phyloP scores from a whole-genome alignment of 805 yeast genomes.

The Candida rishiriensis region DNA sequence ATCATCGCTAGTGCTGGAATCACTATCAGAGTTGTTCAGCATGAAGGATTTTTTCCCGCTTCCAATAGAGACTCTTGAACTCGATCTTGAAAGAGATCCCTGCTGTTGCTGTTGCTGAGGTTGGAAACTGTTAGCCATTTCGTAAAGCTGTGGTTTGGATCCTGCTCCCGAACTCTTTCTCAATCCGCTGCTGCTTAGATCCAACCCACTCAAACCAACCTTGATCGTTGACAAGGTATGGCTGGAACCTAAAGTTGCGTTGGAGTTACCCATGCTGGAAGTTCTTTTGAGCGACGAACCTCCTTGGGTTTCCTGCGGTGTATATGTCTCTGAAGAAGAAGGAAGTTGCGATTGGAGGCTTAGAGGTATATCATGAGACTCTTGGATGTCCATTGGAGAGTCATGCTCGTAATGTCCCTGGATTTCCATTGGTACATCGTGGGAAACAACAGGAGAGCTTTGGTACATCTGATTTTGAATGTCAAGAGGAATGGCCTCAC shows the following conservation, averaged over 20 bases:
- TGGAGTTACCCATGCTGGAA: slow-evolving; percentile 16
- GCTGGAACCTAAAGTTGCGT: slow-evolving; percentile 6
- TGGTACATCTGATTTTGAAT: slow-evolving; percentile 2
- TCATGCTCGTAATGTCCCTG: background rate
- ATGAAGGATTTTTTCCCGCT: slow-evolving; percentile 29
- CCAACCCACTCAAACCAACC: slow-evolving; percentile 29
- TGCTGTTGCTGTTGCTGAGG: slow-evolving; percentile 22
- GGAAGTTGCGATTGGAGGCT: background rate
- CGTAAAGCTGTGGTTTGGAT: slow-evolving; percentile 27
- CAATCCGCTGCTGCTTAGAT: slow-evolving; percentile 26
- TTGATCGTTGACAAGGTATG: slow-evolving; percentile 26
- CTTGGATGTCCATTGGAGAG: background rate
- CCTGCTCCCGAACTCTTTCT: slow-evolving; percentile 26
- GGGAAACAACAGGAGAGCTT: background rate
- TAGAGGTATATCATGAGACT: slow-evolving; percentile 9
- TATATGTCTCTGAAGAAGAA: too few species aligned
- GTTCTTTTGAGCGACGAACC: slow-evolving; percentile 9
- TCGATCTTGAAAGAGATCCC: slow-evolving; percentile 4
- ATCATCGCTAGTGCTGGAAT: slow-evolving; percentile 21
- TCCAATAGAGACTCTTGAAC: slow-evolving; percentile 4
- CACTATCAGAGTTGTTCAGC: slow-evolving; percentile 32
- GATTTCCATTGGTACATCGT: background rate
- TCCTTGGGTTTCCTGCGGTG: background rate
- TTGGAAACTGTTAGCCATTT: slow-evolving; percentile 30
- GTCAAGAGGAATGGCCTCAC: slow-evolving; percentile 1